Evolutionary conservation across 345 rosid genomes (phyloP), one percentile per base, ranked within the genome.

Genomic region (Populus nigra): DNA sequence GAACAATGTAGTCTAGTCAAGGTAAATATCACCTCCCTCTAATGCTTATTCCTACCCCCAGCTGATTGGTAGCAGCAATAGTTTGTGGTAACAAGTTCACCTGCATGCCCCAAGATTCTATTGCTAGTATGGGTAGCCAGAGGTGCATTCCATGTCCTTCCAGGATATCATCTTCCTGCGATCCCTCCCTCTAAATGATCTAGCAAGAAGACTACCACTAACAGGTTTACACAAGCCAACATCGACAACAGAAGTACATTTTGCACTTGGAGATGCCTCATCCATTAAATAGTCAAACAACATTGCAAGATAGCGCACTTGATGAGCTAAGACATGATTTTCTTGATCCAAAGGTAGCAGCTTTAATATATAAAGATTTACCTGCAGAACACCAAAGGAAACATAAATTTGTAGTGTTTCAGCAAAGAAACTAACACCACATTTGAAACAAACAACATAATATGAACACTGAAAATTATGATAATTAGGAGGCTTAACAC

Each of bases 181-280:
- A 84, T 96, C 98, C 85, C 97, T 89, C 65, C 98, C 98, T 79
- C 99, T 87, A 47, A 86, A 89, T 73, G 96, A 88, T 86, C 99
- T 89, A 50, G 88, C 86, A n/a, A 96, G 87, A 79, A 93, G 91
- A 73, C 77, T 87, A 61, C 96, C 97, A 12, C 75, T 80, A 8
- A 89, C 90, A 72, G 97, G 99, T 84, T 89, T 90, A 68, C 97
- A 90, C 86, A 90, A 84, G 27, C 99, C 95, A 22, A 90, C 89
- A 86, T 93, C 97, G 68, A 91, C 81, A 7, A 89, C 88, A 43
- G 86, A 90, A 41, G 90, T 89, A 69, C 83, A 79, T 80, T 83
- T 88, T 80, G 83, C 86, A 13, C 79, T 77, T 43, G 86, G 82
- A 23, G 90, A 88, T 67, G 86, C 85, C 81, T 85, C 96, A 36